Conservation (phyloP, 148 eudicot species). For the Nepenthes gracilis region DNA sequence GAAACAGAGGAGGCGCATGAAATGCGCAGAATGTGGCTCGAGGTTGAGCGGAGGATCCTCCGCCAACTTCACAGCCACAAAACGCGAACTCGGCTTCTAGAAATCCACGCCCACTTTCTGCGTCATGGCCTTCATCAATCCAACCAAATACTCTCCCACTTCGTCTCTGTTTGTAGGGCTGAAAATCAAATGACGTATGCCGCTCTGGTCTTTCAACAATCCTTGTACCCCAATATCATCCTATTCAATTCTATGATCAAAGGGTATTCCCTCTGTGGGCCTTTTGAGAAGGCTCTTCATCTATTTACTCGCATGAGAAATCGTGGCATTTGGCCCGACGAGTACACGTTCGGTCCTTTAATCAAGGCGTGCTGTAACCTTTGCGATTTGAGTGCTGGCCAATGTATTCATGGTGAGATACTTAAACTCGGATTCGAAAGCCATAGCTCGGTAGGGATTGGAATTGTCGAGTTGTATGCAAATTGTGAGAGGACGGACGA, state of each 20-base stretch:
- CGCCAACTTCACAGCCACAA: slow-evolving; percentile 52
- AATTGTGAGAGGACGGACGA: slow-evolving; percentile 35
- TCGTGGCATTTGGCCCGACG: slow-evolving; percentile 51
- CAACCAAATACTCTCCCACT: slow-evolving; percentile 59
- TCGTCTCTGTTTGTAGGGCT: slow-evolving; percentile 44
- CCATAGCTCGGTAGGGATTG: slow-evolving; percentile 24
- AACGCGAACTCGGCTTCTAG: slow-evolving; percentile 35
- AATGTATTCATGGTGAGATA: slow-evolving; percentile 31
- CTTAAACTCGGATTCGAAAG: slow-evolving; percentile 32
- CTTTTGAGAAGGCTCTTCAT: slow-evolving; percentile 25
- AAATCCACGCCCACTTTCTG: slow-evolving; percentile 66
- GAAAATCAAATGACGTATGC: slow-evolving; percentile 31
- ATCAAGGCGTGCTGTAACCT: slow-evolving; percentile 55
- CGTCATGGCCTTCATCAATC: slow-evolving; percentile 62
- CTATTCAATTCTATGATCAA: slow-evolving; percentile 73
- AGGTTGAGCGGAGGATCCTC: slow-evolving; percentile 53
- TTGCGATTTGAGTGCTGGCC: slow-evolving; percentile 28
- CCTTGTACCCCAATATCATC: slow-evolving; percentile 36
- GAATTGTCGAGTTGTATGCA: slow-evolving; percentile 41
- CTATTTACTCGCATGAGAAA: slow-evolving; percentile 40
- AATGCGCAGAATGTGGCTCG: slow-evolving; percentile 6
- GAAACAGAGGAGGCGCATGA: not conserved
- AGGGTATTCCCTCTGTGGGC: slow-evolving; percentile 36
- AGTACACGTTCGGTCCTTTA: slow-evolving; percentile 57
- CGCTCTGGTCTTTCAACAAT: slow-evolving; percentile 35